These are phyloP conservation scores for Vitis hybrid DNA, from an alignment of 177 flowering plant species.

Conservation along the genomic window DNA sequence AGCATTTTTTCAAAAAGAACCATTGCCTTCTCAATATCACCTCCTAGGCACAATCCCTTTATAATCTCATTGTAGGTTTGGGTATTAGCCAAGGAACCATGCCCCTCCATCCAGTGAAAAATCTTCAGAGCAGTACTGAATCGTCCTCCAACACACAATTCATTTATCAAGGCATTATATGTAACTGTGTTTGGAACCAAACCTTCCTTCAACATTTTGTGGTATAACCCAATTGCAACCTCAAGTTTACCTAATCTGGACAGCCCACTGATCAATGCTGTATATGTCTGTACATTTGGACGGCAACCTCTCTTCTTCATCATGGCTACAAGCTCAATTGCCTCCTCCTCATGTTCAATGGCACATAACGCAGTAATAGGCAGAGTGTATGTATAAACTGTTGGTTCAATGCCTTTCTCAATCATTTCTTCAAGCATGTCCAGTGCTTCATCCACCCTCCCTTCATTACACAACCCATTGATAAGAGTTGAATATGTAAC, in stretches of 20 bases:
- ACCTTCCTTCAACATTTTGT: constrained; percentile 58
- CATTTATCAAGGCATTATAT: constrained; percentile 66
- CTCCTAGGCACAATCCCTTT: constrained; percentile 43
- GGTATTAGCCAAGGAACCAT: constrained; percentile 33
- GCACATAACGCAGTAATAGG: constrained; percentile 54
- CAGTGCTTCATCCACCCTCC: constrained; percentile 69
- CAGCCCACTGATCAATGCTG: constrained; percentile 71
- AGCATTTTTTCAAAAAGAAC: constrained; percentile 56
- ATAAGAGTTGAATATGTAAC: constrained; percentile 64
- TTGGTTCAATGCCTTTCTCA: constrained; percentile 63
- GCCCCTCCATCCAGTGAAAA: constrained; percentile 54
- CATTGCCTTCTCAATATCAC: constrained; percentile 62
- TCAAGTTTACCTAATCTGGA: constrained; percentile 37
- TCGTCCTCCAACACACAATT: constrained; percentile 43
- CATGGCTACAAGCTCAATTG: constrained; percentile 41
- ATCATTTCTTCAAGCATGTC: constrained; percentile 60
- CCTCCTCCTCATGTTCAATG: constrained; percentile 52
- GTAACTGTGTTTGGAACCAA: constrained; percentile 61
- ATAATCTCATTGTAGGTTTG: constrained; percentile 68
- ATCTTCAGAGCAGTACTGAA: constrained; percentile 44
- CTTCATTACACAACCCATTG: constrained; percentile 62
- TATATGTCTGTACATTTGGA: constrained; percentile 76
- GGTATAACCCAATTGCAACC: constrained; percentile 65
- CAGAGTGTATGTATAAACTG: constrained; percentile 65
- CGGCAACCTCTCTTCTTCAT: constrained; percentile 56